Evolutionary conservation across 1,284 basidiomycete species (phyloP).

Genomic region (Rhodofomes roseus): DNA sequence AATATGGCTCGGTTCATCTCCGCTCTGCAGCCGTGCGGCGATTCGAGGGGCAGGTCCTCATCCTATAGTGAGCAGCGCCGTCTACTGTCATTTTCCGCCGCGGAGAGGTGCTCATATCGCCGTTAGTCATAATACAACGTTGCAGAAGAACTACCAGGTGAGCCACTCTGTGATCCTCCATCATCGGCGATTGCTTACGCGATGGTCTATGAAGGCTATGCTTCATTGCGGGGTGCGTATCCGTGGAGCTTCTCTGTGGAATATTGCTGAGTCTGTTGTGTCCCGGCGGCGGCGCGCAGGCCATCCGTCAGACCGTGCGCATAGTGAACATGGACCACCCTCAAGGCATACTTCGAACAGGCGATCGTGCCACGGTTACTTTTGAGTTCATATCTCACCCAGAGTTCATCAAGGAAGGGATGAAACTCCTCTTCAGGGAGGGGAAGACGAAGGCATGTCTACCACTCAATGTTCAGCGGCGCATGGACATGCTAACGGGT

Average conservation of each 20-base stretch:
- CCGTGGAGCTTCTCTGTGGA: neutral
- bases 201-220: constrained; percentile 56
- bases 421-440: constrained; percentile 89
- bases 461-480: neutral
- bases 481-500: neutral
- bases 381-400: constrained; percentile 91
- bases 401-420: constrained; percentile 88
- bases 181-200: neutral
- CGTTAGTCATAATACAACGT: constrained; percentile 83
- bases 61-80: constrained; percentile 63
- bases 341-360: constrained; percentile 83
- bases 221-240: constrained; percentile 73
- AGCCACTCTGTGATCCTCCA: constrained; percentile 18
- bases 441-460: constrained; percentile 84
- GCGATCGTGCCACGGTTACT: constrained; percentile 84
- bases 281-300: constrained; percentile 34
- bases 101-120: constrained; percentile 17
- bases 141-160: constrained; percentile 88
- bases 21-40: constrained; percentile 56
- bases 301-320: constrained; percentile 86
- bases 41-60: constrained; percentile 84
- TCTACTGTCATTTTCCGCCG: neutral
- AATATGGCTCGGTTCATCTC: neutral
- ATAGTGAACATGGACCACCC: constrained; percentile 88
- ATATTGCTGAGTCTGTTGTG: neutral